phyloP scores from a whole-genome alignment of 2,329 filamentous ascomycete genomes.

The Fusarium goolgardi region DNA sequence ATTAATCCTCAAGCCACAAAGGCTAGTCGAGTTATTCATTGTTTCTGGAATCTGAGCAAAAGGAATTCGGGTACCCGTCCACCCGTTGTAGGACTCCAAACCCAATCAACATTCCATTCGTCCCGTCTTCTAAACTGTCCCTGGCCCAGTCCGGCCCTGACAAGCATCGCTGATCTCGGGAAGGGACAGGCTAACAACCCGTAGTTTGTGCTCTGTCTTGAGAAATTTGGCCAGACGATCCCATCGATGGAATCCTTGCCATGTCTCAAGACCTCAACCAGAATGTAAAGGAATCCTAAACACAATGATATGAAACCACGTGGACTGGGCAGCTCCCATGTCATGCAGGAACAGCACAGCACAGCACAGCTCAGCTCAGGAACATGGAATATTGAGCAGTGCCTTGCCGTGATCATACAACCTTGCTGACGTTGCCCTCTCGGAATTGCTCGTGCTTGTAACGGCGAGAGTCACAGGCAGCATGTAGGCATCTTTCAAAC shows the following conservation, averaged over 20 bases:
- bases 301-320: constrained; percentile 41
- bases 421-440: constrained; percentile 16
- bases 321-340: constrained; percentile 32
- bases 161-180: constrained; percentile 45
- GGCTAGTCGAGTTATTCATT: constrained; percentile 4
- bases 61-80: constrained; percentile 33
- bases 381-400: constrained; percentile 16
- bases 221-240: constrained; percentile 12
- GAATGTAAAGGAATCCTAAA: constrained; percentile 14
- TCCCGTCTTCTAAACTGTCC: constrained; percentile 32
- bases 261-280: background rate
- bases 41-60: constrained; percentile 24
- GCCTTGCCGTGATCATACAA: constrained; percentile 15
- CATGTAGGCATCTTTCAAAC: constrained; percentile 13
- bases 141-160: constrained; percentile 22
- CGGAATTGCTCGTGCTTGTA: background rate
- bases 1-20: constrained; percentile 35
- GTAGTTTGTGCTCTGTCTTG: constrained; percentile 9
- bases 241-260: constrained; percentile 23
- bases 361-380: constrained; percentile 39
- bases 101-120: constrained; percentile 33
- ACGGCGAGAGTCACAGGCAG: constrained; percentile 3
- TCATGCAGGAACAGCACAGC: constrained; percentile 45
- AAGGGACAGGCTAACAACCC: constrained; percentile 37
- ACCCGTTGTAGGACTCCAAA: constrained; percentile 31